Evolutionary conservation across 169 alveolate species (phyloP), one percentile per base, ranked within the genome.

Genomic region (Plasmodium inui): DNA sequence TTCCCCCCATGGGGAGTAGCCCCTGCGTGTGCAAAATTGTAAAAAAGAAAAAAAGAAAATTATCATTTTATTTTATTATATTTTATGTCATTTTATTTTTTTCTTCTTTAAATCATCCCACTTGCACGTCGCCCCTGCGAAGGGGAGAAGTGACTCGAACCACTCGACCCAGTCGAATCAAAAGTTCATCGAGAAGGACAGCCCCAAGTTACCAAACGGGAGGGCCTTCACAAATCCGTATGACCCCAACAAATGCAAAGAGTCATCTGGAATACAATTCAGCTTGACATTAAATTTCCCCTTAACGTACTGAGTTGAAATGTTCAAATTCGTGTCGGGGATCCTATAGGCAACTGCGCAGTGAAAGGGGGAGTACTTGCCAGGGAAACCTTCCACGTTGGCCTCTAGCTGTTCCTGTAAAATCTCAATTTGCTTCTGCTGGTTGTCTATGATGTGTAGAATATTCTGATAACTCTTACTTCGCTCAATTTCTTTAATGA

Each of bases 231-330:
- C 96, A 61, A 96, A 96, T 7, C 98, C 98, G 74, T 95, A 73
- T 0, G 96, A 96, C 1, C 97, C 97, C 14, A 96, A 90, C 57
- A 95, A 71, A 41, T 89, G 95, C 32, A 95, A 82, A 30, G 96
- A 90, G 57, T 96, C 96, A 92, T 96, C 98, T 4, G 98, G 98
- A 3, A 96, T 96, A 53, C 98, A 96, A 82, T 93, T 88, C 41
- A 96, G 73, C 37, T 95, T 93, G n/a, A 96, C 34, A 72, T 94
- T 94, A 73, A 95, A 93, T 84, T 84, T 94, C 4, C 97, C 96
- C 85, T 96, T 96, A 14, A 61, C 41, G 72, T 82, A 82, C 28
- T 94, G 93, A n/a, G 92, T 88, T 17, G 97, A 61, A 34, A 96
- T 78, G 61, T 95, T 96, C 26, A 96, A 79, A 84, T 96, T 96